A percentile compares a stretch with the other conserved stretches of the same genome.
phyloP scores from a whole-genome alignment of 495 filamentous ascomycete species.

The Hypoxylon trugodes region DNA sequence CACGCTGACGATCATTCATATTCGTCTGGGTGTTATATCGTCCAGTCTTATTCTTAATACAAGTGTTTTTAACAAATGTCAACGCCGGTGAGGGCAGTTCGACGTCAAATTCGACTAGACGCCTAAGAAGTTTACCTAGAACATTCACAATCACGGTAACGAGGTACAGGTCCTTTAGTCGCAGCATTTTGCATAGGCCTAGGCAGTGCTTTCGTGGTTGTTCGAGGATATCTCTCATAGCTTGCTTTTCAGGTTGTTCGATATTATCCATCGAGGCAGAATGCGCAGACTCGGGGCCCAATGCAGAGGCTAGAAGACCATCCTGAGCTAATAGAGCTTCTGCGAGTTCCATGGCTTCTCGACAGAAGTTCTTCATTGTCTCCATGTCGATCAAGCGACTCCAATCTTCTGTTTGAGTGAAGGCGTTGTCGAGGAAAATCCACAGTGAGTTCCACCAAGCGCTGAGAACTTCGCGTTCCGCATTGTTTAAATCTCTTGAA shows the following conservation, averaged over 20 bases:
- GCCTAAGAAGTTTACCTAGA: slow-evolving; percentile 70
- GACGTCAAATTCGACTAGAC: slow-evolving; percentile 74
- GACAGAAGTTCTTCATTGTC: slow-evolving; percentile 87
- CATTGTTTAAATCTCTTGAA: slow-evolving; percentile 64
- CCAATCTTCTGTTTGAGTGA: slow-evolving; percentile 83
- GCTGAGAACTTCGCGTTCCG: slow-evolving; percentile 69
- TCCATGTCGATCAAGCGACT: slow-evolving; percentile 71
- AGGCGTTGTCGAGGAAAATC: slow-evolving; percentile 80
- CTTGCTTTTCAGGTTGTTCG: slow-evolving; percentile 50
- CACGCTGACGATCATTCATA: slow-evolving; percentile 77
- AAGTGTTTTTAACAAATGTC: slow-evolving; percentile 67
- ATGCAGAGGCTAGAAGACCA: slow-evolving; percentile 74
- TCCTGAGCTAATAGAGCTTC: slow-evolving; percentile 85
- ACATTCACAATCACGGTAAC: slow-evolving; percentile 73
- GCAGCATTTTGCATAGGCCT: slow-evolving; percentile 80
- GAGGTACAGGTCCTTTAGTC: slow-evolving; percentile 85
- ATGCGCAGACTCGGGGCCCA: slow-evolving; percentile 55
- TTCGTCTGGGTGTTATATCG: slow-evolving; percentile 71
- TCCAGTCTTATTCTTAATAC: slow-evolving; percentile 41
- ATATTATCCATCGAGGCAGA: slow-evolving; percentile 52
- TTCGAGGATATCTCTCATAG: slow-evolving; percentile 64
- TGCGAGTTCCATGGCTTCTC: slow-evolving; percentile 92
- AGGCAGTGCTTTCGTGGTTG: slow-evolving; percentile 70
- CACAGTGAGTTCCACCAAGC: slow-evolving; percentile 85
- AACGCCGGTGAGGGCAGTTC: slow-evolving; percentile 68